Conservation (phyloP, 2,329 filamentous ascomycete genomes). For the Botrytis squamosa region DNA sequence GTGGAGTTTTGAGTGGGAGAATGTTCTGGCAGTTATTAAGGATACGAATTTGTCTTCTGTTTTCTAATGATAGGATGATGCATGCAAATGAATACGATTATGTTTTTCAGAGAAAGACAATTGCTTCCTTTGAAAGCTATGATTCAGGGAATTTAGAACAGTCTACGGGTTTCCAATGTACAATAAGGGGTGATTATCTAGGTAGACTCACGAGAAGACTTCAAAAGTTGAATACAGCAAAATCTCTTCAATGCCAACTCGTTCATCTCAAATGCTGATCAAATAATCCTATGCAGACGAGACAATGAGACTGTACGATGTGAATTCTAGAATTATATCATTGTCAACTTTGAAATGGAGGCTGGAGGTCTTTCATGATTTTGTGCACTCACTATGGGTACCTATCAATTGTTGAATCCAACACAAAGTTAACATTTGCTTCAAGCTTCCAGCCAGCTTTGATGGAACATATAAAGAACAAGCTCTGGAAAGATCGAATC, state of each 20-base stretch:
- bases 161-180: not conserved
- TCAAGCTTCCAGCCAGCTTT: not conserved
- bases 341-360: too few relatives aligned
- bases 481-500: not conserved
- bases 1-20: not conserved
- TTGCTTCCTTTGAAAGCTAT: not conserved
- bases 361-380: not conserved
- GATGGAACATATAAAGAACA: not conserved
- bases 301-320: not conserved
- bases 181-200: not conserved
- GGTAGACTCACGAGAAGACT: not conserved
- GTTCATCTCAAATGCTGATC: not conserved
- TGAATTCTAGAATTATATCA: not conserved
- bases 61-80: not conserved
- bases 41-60: not conserved
- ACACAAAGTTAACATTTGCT: not conserved
- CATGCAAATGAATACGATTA: not conserved
- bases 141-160: not conserved
- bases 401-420: not conserved
- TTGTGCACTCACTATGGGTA: not conserved
- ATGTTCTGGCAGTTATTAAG: not conserved
- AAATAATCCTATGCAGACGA: not conserved
- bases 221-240: not conserved
- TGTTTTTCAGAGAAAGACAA: not conserved
- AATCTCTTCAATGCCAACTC: fast-evolving